Evolutionary conservation across 139 green algal species (phyloP).

Genomic region (Coelastrella sp.): DNA sequence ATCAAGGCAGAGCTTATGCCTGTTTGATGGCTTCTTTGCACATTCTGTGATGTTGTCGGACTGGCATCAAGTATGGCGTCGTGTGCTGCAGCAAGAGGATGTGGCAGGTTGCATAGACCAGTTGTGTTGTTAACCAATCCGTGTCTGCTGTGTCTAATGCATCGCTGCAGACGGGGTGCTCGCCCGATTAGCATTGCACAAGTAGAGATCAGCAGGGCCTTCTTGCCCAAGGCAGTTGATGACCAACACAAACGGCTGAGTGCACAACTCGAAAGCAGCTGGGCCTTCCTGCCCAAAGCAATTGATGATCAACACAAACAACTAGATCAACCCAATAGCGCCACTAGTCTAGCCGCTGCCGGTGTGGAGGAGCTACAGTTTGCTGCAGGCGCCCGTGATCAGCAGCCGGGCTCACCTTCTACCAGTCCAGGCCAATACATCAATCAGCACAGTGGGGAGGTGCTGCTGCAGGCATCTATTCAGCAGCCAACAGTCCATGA

Average conservation of each 20-base stretch:
- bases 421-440: not conserved
- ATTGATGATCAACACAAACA: not conserved
- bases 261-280: not conserved
- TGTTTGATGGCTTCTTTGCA: too few species aligned
- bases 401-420: not conserved
- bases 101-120: not conserved
- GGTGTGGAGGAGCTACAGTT: too few species aligned
- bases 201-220: slow-evolving; percentile 10
- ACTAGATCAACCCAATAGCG: too few species aligned
- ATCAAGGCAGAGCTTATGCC: too few species aligned
- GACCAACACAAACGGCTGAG: not conserved
- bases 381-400: not conserved
- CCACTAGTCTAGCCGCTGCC: too few species aligned
- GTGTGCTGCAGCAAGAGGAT: not conserved
- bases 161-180: slow-evolving; percentile 16
- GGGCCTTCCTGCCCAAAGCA: not conserved
- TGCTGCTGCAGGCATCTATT: not conserved
- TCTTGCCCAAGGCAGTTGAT: not conserved
- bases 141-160: not conserved
- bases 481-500: not conserved
- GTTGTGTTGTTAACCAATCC: too few species aligned
- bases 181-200: not conserved
- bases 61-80: not conserved
- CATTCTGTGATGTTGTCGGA: too few species aligned
- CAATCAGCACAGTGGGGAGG: not conserved